These are phyloP conservation scores for Talaromyces sp. DNA, from an alignment of 2,329 filamentous ascomycete species.

Conservation along the genomic window DNA sequence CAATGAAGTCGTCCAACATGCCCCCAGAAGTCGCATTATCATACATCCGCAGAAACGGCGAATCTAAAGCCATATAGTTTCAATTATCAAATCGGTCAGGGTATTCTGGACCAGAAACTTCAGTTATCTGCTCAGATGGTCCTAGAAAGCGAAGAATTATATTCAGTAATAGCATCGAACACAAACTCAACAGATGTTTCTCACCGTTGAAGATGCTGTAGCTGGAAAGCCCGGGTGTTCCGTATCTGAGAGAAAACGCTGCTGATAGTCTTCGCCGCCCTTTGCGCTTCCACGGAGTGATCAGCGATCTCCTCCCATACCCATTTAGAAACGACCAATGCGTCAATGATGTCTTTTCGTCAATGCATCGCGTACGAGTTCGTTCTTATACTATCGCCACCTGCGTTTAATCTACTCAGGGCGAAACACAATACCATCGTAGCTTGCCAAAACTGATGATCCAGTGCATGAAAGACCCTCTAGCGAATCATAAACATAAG, in stretches of 20 bases:
- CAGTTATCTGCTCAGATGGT: neutral
- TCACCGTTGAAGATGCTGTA: neutral
- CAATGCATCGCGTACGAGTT: neutral
- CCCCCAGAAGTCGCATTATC: slow-evolving; percentile 10
- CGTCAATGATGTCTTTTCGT: slow-evolving; percentile 10
- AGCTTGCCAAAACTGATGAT: slow-evolving; percentile 18
- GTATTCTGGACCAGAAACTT: neutral
- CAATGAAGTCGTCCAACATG: slow-evolving; percentile 11
- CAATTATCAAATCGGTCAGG: neutral
- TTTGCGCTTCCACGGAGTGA: slow-evolving; percentile 11
- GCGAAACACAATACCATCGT: slow-evolving; percentile 19
- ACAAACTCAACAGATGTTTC: neutral
- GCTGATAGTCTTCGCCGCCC: slow-evolving; percentile 13
- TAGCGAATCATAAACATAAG: slow-evolving; percentile 17
- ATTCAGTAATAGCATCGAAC: neutral
- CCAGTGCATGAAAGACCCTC: slow-evolving; percentile 12
- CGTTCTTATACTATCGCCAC: neutral
- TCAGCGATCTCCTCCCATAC: slow-evolving; percentile 12
- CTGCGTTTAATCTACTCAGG: slow-evolving; percentile 6
- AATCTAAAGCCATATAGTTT: neutral
- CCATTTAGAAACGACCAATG: slow-evolving; percentile 7
- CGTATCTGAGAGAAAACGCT: neutral
- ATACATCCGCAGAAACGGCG: neutral
- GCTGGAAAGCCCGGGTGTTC: neutral
- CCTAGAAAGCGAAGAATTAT: neutral